Evolutionary conservation across 768 basidiomycete genomes (phyloP).

Genomic region (Cystobasidium ongulense): DNA sequence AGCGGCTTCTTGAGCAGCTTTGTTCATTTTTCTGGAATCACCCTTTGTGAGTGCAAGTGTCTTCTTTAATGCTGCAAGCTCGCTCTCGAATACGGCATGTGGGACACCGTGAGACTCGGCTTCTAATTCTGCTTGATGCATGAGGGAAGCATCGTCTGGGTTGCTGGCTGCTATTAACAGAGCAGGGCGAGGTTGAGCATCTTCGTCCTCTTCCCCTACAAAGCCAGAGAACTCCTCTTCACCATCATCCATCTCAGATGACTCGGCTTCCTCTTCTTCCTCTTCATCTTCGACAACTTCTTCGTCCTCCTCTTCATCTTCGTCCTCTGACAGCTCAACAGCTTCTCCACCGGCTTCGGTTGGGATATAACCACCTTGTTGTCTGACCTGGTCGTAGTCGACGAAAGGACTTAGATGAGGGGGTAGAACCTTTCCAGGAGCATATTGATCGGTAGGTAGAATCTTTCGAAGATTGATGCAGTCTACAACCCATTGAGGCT

Average conservation of each 20-base stretch:
- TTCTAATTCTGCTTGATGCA: constrained; percentile 79
- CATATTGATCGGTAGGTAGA: constrained; percentile 74
- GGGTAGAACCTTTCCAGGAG: constrained; percentile 74
- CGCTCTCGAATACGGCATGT: constrained; percentile 44
- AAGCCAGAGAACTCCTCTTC: constrained; percentile 41
- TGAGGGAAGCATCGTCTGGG: constrained; percentile 57
- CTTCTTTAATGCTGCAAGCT: constrained; percentile 46
- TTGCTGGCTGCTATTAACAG: constrained; percentile 46
- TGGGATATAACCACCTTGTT: constrained; percentile 42
- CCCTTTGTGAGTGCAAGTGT: constrained; percentile 19
- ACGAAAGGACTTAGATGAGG: constrained; percentile 96
- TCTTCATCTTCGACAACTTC: constrained; percentile 39
- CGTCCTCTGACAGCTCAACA: constrained; percentile 45
- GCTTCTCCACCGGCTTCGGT: constrained; percentile 63
- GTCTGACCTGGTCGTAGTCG: constrained; percentile 52
- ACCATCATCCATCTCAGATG: constrained; percentile 41
- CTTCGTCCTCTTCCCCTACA: constrained; percentile 40
- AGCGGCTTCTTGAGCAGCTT: constrained; percentile 26
- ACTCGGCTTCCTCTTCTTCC: constrained; percentile 44
- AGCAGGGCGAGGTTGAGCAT: constrained; percentile 42
- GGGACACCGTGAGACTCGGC: constrained; percentile 57
- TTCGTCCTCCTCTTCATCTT: constrained; percentile 45
- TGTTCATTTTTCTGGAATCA: constrained; percentile 30
- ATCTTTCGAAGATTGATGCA: constrained; percentile 81
- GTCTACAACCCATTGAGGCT: constrained; percentile 97